Conservation (phyloP, 2,329 filamentous ascomycete species). For the Rhynchosporium graminicola region DNA sequence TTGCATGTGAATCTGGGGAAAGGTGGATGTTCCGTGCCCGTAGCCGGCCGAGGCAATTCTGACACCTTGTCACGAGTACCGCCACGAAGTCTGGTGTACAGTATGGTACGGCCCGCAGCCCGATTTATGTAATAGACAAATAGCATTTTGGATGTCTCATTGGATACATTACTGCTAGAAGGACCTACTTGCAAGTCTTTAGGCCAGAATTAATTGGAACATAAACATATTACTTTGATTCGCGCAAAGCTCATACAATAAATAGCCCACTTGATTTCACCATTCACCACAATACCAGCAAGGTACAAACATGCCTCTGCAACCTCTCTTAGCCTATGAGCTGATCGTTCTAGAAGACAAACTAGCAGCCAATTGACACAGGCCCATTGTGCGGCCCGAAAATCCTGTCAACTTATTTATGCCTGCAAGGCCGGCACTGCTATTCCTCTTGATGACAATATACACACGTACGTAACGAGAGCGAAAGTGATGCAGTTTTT, state of each 20-base stretch:
- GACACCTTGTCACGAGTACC: not conserved
- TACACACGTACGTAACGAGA: not conserved
- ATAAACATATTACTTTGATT: too few relatives aligned
- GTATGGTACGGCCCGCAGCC: constrained; percentile 17
- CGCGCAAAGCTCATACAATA: too few relatives aligned
- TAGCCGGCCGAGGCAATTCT: constrained; percentile 18
- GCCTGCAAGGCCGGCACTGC: not conserved
- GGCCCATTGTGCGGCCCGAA: constrained; percentile 15
- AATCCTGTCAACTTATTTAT: not conserved
- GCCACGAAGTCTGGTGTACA: not conserved
- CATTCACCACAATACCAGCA: not conserved
- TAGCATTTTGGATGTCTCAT: not conserved
- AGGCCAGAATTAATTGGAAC: too few relatives aligned
- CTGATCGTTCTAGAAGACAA: constrained; percentile 9
- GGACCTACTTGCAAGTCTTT: too few relatives aligned
- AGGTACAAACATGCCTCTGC: not conserved
- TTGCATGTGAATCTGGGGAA: constrained; percentile 25
- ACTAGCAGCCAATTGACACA: constrained; percentile 3
- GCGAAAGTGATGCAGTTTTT: not conserved
- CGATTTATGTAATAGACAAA: not conserved
- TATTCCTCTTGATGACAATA: not conserved
- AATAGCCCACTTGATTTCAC: not conserved
- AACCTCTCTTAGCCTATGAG: not conserved
- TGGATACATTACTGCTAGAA: too few relatives aligned
- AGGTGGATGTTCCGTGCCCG: constrained; percentile 12